phyloP scores from a whole-genome alignment of 1,284 basidiomycete species.

The Cutaneotrichosporon sp. region DNA sequence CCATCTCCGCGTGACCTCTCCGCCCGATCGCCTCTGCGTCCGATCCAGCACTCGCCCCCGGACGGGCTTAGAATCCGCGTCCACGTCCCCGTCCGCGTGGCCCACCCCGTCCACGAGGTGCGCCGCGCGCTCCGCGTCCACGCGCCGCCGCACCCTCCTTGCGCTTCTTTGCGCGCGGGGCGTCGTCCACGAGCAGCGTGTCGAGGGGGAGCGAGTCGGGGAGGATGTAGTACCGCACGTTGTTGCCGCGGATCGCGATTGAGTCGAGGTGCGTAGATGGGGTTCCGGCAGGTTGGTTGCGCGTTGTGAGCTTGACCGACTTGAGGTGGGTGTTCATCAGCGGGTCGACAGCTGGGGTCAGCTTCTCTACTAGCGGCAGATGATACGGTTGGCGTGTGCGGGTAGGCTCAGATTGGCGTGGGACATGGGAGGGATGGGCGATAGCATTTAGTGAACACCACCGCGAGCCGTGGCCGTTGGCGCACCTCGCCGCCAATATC shows the following conservation, averaged over 20 bases:
- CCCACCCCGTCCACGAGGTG: constrained; percentile 34
- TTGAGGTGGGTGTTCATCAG: constrained; percentile 98
- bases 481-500: too few relatives aligned
- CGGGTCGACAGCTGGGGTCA: constrained; percentile 74
- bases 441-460: too few relatives aligned
- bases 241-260: constrained; percentile 86
- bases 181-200: constrained; percentile 94
- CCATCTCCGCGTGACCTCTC: too few relatives aligned
- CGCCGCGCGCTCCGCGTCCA: constrained; percentile 30
- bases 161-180: constrained; percentile 87
- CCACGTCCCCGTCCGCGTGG: constrained; percentile 33
- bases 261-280: constrained; percentile 62
- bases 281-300: constrained; percentile 59
- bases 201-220: constrained; percentile 95
- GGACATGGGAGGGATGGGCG: too few relatives aligned
- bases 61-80: constrained; percentile 29
- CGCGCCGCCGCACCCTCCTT: constrained; percentile 37
- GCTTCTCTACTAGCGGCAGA: too few relatives aligned
- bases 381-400: too few relatives aligned
- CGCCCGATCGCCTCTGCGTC: background rate
- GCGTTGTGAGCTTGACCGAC: constrained; percentile 91
- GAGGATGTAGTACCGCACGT: constrained; percentile 78
- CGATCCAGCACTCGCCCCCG: background rate
- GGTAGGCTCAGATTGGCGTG: too few relatives aligned
- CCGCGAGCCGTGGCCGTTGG: too few relatives aligned